phyloP scores from a whole-genome alignment of 1,284 basidiomycete genomes.

The Rhodofomes roseus region DNA sequence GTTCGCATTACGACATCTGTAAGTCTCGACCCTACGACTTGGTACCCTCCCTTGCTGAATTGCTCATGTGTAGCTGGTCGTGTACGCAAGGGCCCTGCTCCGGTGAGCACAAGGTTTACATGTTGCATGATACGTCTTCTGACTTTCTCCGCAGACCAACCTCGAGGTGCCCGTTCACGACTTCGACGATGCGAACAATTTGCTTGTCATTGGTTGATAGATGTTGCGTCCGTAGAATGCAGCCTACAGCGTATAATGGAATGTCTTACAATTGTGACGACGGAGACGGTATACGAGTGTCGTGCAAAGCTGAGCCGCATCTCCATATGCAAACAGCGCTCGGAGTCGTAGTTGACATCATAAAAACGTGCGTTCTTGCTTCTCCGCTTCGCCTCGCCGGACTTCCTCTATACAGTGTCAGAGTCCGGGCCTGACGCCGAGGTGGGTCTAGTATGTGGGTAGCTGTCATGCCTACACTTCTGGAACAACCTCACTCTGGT shows the following conservation, averaged over 20 bases:
- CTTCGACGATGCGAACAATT: constrained; percentile 85
- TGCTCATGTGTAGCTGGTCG: constrained; percentile 66
- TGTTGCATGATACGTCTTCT: constrained; percentile 6
- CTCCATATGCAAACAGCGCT: no score
- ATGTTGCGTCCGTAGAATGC: constrained; percentile 11
- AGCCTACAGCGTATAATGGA: constrained; percentile 10
- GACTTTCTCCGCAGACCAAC: constrained; percentile 53
- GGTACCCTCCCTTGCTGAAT: constrained; percentile 10
- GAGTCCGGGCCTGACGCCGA: not conserved
- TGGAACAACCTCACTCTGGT: not conserved
- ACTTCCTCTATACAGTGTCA: not conserved
- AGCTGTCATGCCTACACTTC: not conserved
- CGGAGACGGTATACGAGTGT: not conserved
- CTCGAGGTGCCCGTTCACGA: constrained; percentile 88
- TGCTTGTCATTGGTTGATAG: constrained; percentile 87
- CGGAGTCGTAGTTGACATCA: not conserved
- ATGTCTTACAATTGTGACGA: not conserved
- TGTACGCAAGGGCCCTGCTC: constrained; percentile 92
- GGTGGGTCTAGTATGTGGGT: not conserved
- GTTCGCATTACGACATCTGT: constrained; percentile 97
- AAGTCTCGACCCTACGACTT: constrained; percentile 23
- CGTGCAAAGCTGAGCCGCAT: no score
- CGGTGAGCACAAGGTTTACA: constrained; percentile 46
- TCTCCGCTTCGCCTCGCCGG: not conserved
- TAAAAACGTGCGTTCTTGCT: not conserved